Evolutionary conservation across 345 rosid genomes (phyloP).

Genomic region (Populus alba): DNA sequence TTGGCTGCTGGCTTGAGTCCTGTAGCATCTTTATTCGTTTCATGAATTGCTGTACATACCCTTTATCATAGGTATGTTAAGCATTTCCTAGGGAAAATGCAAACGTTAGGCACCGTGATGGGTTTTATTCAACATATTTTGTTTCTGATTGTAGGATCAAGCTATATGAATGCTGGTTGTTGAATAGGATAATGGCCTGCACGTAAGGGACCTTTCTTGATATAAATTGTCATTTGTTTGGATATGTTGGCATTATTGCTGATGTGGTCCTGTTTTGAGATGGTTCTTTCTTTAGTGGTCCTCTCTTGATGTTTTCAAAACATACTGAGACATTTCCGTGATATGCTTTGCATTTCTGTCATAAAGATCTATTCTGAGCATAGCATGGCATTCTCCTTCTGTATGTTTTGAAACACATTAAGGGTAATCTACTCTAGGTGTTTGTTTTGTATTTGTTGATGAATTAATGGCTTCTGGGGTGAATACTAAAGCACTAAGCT

Average conservation of each 20-base stretch:
- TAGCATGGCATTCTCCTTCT: slow-evolving; percentile 1
- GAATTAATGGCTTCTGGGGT: neutral
- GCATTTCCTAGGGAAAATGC: neutral
- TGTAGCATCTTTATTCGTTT: neutral
- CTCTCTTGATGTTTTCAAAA: slow-evolving; percentile 10
- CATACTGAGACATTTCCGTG: neutral
- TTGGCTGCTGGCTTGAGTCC: neutral
- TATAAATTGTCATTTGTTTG: slow-evolving; percentile 12
- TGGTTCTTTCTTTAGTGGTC: slow-evolving; percentile 27
- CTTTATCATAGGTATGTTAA: neutral
- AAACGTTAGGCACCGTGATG: neutral
- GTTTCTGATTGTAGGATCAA: neutral
- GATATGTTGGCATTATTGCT: slow-evolving; percentile 14
- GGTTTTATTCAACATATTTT: neutral
- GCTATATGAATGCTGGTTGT: neutral
- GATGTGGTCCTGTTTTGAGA: slow-evolving; percentile 38
- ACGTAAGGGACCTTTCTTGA: slow-evolving; percentile 19
- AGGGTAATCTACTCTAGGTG: neutral
- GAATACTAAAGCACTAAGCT: neutral
- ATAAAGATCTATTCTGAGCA: slow-evolving; percentile 14
- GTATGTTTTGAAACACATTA: neutral
- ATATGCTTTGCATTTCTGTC: slow-evolving; percentile 10
- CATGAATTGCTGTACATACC: neutral
- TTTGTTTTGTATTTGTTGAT: slow-evolving; percentile 1
- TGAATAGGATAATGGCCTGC: neutral